A percentile compares a stretch with the other conserved stretches of the same genome.
Conservation (phyloP, 1,284 basidiomycete genomes). For the Cutaneotrichosporon daszewskae region DNA sequence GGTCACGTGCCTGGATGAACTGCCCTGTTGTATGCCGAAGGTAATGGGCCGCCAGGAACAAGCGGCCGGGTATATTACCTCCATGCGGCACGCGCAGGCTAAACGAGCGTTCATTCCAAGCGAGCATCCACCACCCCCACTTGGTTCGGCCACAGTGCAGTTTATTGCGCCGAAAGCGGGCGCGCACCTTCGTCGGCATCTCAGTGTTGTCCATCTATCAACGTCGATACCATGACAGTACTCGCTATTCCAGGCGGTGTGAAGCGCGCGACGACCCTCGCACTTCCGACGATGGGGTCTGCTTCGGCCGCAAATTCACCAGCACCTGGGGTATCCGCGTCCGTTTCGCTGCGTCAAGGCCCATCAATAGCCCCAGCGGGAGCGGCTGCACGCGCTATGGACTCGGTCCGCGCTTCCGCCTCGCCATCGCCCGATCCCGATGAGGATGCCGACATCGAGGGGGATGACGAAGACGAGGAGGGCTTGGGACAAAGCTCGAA, state of each 20-base stretch:
- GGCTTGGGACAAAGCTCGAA: slow-evolving; percentile 7
- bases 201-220: no score
- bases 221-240: no score
- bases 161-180: no score
- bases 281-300: slow-evolving; percentile 9
- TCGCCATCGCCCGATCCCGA: slow-evolving; percentile 27
- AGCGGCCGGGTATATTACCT: no score
- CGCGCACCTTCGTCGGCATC: no score
- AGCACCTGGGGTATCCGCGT: not conserved
- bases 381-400: not conserved
- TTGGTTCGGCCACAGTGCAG: no score
- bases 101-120: no score
- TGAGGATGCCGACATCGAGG: slow-evolving; percentile 30
- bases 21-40: no score
- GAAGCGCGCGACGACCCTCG: slow-evolving; percentile 13
- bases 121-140: no score
- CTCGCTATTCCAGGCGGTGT: slow-evolving; percentile 10
- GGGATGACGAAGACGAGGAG: slow-evolving; percentile 33
- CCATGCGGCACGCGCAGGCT: no score
- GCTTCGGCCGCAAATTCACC: slow-evolving; percentile 8
- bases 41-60: no score
- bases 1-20: no score
- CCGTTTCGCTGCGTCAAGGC: not conserved
- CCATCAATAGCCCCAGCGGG: not conserved
- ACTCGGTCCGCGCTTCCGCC: slow-evolving; percentile 4